These are phyloP conservation scores for Debaryomycetaceae sp. DNA, from an alignment of 1,139 yeast genomes.

Conservation along the genomic window DNA sequence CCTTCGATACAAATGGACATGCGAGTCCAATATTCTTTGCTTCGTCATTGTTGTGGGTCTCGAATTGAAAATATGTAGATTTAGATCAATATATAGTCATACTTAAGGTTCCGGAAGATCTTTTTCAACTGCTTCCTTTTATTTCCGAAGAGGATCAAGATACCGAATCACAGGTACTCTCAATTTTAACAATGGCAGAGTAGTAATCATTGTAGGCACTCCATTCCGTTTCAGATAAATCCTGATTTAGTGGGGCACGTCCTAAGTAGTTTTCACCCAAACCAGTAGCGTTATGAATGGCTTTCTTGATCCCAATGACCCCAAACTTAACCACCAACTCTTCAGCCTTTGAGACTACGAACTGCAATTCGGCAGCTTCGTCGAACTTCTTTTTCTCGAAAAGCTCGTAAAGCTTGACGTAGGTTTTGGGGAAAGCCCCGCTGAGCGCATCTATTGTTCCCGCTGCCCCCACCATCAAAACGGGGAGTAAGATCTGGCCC, in stretches of 20 bases:
- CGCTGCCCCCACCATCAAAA: constrained; percentile 35
- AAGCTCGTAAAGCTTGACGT: constrained; percentile 31
- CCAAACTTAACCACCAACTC: constrained; percentile 40
- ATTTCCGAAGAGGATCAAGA: not conserved
- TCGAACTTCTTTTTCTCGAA: constrained; percentile 25
- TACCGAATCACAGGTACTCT: not conserved
- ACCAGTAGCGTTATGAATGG: constrained; percentile 26
- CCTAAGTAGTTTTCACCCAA: constrained; percentile 17
- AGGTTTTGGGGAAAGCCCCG: constrained; percentile 36
- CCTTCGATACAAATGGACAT: constrained; percentile 4
- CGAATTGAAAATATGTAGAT: too few relatives aligned
- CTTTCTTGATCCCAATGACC: constrained; percentile 40
- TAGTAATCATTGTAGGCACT: not conserved
- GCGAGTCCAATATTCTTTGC: constrained; percentile 3
- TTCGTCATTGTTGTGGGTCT: not conserved
- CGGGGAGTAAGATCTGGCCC: constrained; percentile 46
- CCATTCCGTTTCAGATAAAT: constrained; percentile 6
- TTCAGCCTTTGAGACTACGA: constrained; percentile 35
- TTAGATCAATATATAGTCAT: too few relatives aligned
- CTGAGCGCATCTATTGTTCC: constrained; percentile 49
- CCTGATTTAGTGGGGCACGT: constrained; percentile 21
- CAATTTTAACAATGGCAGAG: not conserved
- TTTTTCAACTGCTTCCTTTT: not conserved
- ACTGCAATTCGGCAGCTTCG: constrained; percentile 40
- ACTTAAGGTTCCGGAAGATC: too few relatives aligned